These are phyloP conservation scores for Herpetospermum pedunculosum DNA, from an alignment of 306 rosid genomes.

Conservation along the genomic window DNA sequence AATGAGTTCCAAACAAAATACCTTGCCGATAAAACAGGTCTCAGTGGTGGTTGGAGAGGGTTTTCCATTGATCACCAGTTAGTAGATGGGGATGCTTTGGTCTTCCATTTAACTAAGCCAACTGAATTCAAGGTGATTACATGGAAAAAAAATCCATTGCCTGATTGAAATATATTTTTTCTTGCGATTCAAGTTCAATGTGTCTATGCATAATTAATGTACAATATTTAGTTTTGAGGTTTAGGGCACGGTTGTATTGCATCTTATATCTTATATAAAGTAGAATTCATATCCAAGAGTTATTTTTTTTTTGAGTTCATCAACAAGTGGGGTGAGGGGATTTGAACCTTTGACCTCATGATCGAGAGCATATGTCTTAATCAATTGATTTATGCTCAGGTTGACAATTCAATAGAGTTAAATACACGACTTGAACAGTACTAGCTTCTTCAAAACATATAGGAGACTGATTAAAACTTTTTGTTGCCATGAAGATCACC, in stretches of 20 bases:
- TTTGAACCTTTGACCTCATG: too few relatives aligned
- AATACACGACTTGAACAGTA: neutral
- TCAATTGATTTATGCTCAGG: too few relatives aligned
- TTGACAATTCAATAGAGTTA: too few relatives aligned
- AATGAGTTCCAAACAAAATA: constrained; percentile 24
- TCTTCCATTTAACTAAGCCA: constrained; percentile 39
- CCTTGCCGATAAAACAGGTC: constrained; percentile 30
- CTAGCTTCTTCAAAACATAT: neutral
- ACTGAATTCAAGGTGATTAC: constrained; percentile 38
- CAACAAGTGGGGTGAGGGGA: too few relatives aligned
- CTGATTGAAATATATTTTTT: neutral
- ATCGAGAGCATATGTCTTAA: too few relatives aligned
- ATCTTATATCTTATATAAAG: neutral
- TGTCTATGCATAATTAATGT: neutral
- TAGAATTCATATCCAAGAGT: neutral
- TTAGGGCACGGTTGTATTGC: neutral
- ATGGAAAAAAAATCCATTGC: neutral
- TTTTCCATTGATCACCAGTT: constrained; percentile 43
- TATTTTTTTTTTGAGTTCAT: too few relatives aligned
- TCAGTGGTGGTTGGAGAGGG: constrained; percentile 55
- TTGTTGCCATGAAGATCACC: neutral
- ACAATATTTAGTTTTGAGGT: neutral
- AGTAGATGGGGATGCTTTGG: constrained; percentile 57
- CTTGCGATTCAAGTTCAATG: neutral
- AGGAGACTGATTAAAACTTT: neutral